Conservation (phyloP, 371 early-diverging fungal genomes). For the Rhizopus arrhizus region DNA sequence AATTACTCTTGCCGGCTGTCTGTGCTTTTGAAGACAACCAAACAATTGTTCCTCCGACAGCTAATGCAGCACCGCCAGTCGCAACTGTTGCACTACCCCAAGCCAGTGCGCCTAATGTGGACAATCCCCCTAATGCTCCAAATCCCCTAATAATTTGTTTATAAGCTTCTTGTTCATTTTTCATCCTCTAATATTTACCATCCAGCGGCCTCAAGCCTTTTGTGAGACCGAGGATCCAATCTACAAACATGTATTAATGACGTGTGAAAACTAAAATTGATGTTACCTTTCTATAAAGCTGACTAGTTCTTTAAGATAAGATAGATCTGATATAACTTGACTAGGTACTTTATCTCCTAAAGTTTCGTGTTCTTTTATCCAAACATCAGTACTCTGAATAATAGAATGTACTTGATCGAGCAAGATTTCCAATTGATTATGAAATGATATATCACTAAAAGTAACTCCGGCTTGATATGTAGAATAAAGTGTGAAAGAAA, state of each 20-base stretch:
- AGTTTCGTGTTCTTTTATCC: constrained; percentile 58
- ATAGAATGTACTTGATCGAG: constrained; percentile 47
- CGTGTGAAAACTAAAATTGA: neutral
- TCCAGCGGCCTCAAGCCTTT: constrained; percentile 47
- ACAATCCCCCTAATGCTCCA: constrained; percentile 51
- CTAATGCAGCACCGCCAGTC: constrained; percentile 42
- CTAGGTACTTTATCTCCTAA: constrained; percentile 46
- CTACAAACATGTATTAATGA: constrained; percentile 26
- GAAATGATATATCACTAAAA: constrained; percentile 52
- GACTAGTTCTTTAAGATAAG: constrained; percentile 42
- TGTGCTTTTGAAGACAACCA: constrained; percentile 33
- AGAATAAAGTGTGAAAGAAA: constrained; percentile 55
- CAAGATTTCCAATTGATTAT: constrained; percentile 51
- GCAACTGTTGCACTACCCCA: constrained; percentile 42
- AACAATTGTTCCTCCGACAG: constrained; percentile 34
- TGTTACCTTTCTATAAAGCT: constrained; percentile 28
- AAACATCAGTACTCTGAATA: constrained; percentile 50
- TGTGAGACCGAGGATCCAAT: constrained; percentile 55
- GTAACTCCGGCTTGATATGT: constrained; percentile 54
- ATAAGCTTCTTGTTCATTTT: neutral
- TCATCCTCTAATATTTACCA: constrained; percentile 28
- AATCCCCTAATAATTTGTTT: constrained; percentile 36
- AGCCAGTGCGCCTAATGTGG: constrained; percentile 52
- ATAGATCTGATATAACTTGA: constrained; percentile 45
- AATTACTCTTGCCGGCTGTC: constrained; percentile 25